A percentile compares a stretch with the other conserved stretches of the same genome.
Evolutionary conservation across 805 yeast genomes (phyloP).

Genomic region (Pichia membranifaciens): DNA sequence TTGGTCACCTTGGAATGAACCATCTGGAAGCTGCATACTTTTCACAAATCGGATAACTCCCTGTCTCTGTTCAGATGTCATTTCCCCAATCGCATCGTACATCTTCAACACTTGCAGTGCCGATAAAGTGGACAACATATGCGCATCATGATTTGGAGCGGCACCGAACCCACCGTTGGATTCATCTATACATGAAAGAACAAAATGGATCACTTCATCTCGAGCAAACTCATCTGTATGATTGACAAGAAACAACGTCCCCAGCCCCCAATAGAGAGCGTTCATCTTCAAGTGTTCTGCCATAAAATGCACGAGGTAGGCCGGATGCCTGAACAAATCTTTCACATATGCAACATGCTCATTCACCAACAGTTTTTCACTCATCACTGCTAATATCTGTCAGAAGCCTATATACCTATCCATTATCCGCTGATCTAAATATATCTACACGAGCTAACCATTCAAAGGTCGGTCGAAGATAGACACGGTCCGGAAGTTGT

Average conservation of each 20-base stretch:
- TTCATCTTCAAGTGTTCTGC: slow-evolving; percentile 85
- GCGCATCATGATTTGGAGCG: slow-evolving; percentile 85
- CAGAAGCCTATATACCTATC: no score
- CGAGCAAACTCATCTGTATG: slow-evolving; percentile 52
- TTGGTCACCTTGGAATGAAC: slow-evolving; percentile 83
- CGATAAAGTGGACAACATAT: slow-evolving; percentile 75
- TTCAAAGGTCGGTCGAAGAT: no score
- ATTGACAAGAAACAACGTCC: slow-evolving; percentile 60
- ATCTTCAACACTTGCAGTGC: slow-evolving; percentile 76
- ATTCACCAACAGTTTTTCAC: slow-evolving; percentile 10
- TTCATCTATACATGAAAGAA: slow-evolving; percentile 55
- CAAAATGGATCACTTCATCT: slow-evolving; percentile 60
- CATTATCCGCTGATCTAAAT: no score
- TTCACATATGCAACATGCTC: slow-evolving; percentile 54
- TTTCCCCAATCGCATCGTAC: slow-evolving; percentile 49
- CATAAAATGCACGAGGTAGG: slow-evolving; percentile 76
- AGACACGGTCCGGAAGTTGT: no score
- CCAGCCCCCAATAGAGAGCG: slow-evolving; percentile 94
- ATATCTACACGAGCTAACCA: no score
- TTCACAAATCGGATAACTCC: slow-evolving; percentile 34
- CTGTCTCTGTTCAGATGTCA: slow-evolving; percentile 27
- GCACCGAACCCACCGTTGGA: slow-evolving; percentile 81
- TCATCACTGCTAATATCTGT: no score
- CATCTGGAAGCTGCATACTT: slow-evolving; percentile 49
- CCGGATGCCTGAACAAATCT: slow-evolving; percentile 46